Conservation (phyloP, 305 asterid species). For the Fraxinus sp. region DNA sequence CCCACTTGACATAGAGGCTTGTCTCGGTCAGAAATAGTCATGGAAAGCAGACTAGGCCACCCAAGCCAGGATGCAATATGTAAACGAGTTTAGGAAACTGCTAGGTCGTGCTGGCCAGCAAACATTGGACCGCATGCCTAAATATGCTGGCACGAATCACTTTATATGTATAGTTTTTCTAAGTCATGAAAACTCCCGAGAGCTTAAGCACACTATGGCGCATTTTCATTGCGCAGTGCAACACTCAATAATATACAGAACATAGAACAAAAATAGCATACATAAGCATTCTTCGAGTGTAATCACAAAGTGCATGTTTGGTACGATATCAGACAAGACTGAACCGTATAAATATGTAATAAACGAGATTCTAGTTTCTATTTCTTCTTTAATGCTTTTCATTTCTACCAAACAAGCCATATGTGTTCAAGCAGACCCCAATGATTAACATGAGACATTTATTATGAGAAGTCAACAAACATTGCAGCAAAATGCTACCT, state of each 20-base stretch:
- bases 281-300: neutral
- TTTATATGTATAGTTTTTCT: neutral
- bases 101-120: neutral
- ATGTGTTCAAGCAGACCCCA: neutral
- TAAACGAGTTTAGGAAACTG: neutral
- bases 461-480: neutral
- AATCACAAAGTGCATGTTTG: neutral
- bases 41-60: neutral
- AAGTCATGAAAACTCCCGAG: neutral
- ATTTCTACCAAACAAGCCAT: neutral
- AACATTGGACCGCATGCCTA: neutral
- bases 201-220: neutral
- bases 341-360: neutral
- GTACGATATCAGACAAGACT: neutral
- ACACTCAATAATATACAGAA: neutral
- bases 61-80: neutral
- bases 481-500: constrained; percentile 1
- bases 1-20: neutral
- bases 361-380: neutral
- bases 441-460: neutral
- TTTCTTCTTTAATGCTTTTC: neutral
- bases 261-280: neutral
- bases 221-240: neutral
- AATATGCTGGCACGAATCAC: neutral
- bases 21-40: neutral